Conservation (phyloP, 768 basidiomycete species). For the Neoboletus magnificus region DNA sequence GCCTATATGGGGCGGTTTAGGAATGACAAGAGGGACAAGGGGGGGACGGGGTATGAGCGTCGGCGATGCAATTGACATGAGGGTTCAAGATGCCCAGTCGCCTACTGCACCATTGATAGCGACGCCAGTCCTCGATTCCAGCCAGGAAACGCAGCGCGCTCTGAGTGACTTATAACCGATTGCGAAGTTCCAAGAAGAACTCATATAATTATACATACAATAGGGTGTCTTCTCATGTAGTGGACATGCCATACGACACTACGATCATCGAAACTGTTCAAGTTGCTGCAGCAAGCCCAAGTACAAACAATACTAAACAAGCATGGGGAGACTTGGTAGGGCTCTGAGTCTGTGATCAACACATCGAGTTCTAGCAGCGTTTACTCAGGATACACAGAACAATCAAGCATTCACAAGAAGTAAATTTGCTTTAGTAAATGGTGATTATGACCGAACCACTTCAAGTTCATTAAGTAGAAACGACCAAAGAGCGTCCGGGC, state of each 20-base stretch:
- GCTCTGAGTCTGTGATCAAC: no score
- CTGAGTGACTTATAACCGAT: not conserved
- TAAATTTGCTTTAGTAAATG: not conserved
- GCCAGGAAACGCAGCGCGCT: not conserved
- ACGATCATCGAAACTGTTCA: no score
- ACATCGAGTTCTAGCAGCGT: no score
- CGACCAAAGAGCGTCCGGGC: constrained; percentile 73
- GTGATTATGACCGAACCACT: not conserved
- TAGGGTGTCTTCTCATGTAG: no score
- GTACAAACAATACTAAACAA: no score
- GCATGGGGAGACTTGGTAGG: no score
- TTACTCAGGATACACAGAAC: no score
- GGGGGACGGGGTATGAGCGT: constrained; percentile 68
- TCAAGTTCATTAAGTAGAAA: constrained; percentile 57
- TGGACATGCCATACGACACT: no score
- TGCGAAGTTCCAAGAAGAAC: not conserved
- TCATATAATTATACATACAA: not conserved
- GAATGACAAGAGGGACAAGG: constrained; percentile 62
- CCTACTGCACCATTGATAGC: not conserved
- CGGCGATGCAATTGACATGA: constrained; percentile 59
- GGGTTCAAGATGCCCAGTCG: not conserved
- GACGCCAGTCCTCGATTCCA: not conserved
- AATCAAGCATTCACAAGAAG: not conserved
- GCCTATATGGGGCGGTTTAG: constrained; percentile 61
- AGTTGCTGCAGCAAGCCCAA: no score